Conservation (phyloP, 352 stramenopile genomes). For the Phytophthora podocarpi region DNA sequence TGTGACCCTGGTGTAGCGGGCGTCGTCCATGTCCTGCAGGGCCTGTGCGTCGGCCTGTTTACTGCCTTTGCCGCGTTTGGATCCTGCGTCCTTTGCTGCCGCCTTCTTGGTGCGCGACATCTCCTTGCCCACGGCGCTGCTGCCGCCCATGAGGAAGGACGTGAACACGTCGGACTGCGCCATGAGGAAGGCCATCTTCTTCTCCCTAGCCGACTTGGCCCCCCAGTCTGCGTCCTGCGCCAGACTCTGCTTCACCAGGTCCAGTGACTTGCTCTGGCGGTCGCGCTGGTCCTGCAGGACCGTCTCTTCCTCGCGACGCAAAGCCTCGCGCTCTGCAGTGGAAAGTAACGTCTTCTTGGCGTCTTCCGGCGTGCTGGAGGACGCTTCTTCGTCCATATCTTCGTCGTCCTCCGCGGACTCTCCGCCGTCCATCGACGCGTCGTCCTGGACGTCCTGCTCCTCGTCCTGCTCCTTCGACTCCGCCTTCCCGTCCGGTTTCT, state of each 20-base stretch:
- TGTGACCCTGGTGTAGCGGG: constrained; percentile 79
- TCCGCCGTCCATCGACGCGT: constrained; percentile 26
- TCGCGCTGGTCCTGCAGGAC: constrained; percentile 81
- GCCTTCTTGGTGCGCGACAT: constrained; percentile 58
- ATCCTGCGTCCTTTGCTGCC: constrained; percentile 44
- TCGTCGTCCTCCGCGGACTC: constrained; percentile 34
- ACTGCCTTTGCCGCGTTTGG: constrained; percentile 64
- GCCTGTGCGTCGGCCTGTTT: constrained; percentile 76
- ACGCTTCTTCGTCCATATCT: constrained; percentile 19
- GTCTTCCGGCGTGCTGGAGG: constrained; percentile 26
- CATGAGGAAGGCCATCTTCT: constrained; percentile 90
- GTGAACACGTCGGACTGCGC: constrained; percentile 90
- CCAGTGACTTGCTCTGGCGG: constrained; percentile 75
- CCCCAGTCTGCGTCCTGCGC: constrained; percentile 55
- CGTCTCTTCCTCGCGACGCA: constrained; percentile 70
- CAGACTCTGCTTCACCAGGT: constrained; percentile 67
- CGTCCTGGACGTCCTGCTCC: no score
- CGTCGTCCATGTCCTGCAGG: constrained; percentile 80
- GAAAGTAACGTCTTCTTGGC: constrained; percentile 51
- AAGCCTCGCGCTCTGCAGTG: constrained; percentile 56
- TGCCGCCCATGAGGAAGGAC: constrained; percentile 87
- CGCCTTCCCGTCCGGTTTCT: background rate
- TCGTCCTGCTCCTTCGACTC: no score
- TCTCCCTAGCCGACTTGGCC: constrained; percentile 57
- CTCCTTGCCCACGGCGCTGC: constrained; percentile 74